phyloP scores from a whole-genome alignment of 2,329 filamentous ascomycete species.

The Dactylellina drechsleri region DNA sequence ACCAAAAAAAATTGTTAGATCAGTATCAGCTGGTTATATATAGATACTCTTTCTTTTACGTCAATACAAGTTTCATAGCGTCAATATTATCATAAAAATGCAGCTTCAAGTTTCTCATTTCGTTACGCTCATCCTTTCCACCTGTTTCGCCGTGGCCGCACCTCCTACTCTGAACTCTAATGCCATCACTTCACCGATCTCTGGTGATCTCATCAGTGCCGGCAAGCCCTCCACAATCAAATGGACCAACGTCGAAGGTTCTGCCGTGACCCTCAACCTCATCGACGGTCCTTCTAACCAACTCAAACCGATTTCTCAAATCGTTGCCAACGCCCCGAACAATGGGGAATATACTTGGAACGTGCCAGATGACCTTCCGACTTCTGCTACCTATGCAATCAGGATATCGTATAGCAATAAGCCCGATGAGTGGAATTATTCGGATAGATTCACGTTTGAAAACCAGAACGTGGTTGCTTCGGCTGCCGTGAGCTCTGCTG shows the following conservation, averaged over 20 bases:
- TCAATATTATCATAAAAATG: slow-evolving; percentile 30
- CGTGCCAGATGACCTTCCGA: slow-evolving; percentile 23
- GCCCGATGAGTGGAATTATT: slow-evolving; percentile 41
- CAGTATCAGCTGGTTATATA: slow-evolving; percentile 9
- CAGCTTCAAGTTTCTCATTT: slow-evolving; percentile 16
- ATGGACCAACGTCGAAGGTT: slow-evolving; percentile 40
- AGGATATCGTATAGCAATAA: slow-evolving; percentile 44
- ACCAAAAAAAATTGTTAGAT: neutral
- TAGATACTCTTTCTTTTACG: neutral
- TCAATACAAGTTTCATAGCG: slow-evolving; percentile 8
- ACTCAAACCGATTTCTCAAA: slow-evolving; percentile 9
- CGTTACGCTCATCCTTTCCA: slow-evolving; percentile 24
- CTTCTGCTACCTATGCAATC: slow-evolving; percentile 37
- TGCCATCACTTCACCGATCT: slow-evolving; percentile 46
- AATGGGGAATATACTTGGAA: slow-evolving; percentile 35
- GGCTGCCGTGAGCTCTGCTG: slow-evolving; percentile 21
- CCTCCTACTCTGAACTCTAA: slow-evolving; percentile 13
- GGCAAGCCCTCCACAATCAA: slow-evolving; percentile 32
- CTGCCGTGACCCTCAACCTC: slow-evolving; percentile 27
- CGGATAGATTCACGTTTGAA: slow-evolving; percentile 38
- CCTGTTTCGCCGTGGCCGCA: slow-evolving; percentile 9
- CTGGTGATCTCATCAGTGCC: slow-evolving; percentile 24
- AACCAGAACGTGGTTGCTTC: slow-evolving; percentile 19
- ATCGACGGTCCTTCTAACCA: slow-evolving; percentile 35
- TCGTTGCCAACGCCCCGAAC: slow-evolving; percentile 14